Evolutionary conservation across 1,139 yeast genomes (phyloP).

Genomic region (Kodamaea arcana): DNA sequence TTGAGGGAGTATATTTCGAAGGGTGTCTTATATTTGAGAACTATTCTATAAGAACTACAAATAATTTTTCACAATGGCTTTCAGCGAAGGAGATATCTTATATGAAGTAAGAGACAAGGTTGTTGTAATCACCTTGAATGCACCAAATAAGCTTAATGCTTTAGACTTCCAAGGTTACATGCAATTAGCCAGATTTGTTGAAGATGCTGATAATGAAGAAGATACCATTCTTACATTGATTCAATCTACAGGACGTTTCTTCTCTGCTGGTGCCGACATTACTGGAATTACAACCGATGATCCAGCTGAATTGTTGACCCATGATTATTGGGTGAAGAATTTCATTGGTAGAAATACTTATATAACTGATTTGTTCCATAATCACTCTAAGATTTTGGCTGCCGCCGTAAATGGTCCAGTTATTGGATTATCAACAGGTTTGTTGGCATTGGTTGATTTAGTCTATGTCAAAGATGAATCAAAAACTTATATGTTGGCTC

Average conservation of each 20-base stretch:
- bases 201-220: conserved; percentile 64
- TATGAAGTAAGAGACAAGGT: conserved; percentile 53
- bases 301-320: conserved; percentile 30
- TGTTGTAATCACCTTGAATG: conserved; percentile 65
- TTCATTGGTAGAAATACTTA: conserved; percentile 70
- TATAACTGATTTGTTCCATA: conserved; percentile 64
- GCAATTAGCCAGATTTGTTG: conserved; percentile 55
- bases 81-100: conserved; percentile 19
- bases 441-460: conserved; percentile 73
- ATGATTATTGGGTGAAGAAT: conserved; percentile 53
- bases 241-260: conserved; percentile 70
- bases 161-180: conserved; percentile 64
- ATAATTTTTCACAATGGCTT: background rate
- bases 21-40: background rate
- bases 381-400: conserved; percentile 69
- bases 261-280: conserved; percentile 85
- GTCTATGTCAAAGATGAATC: conserved; percentile 61
- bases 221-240: conserved; percentile 63
- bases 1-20: background rate
- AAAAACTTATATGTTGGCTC: conserved; percentile 60
- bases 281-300: conserved; percentile 16
- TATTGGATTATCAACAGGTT: conserved; percentile 72
- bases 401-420: conserved; percentile 87
- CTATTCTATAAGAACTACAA: too few species aligned
- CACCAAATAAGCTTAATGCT: conserved; percentile 65